Conservation (phyloP, 2,329 filamentous ascomycete species). For the Phialophora verrucosa region DNA sequence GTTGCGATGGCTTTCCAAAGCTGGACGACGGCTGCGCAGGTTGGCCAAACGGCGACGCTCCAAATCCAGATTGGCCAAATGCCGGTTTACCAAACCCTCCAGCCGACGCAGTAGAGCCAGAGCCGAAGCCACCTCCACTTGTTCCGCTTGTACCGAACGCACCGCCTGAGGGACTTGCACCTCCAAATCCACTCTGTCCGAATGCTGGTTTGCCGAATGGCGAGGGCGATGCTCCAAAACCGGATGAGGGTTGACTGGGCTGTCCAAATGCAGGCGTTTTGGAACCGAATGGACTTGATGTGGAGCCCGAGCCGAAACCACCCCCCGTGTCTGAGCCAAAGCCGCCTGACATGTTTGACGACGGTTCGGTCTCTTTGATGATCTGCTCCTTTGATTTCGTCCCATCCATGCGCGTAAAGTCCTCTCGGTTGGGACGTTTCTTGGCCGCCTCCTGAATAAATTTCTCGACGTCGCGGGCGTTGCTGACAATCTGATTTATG, state of each 20-base stretch:
- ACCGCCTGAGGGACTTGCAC: constrained; percentile 13
- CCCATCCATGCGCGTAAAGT: constrained; percentile 58
- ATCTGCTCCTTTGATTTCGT: constrained; percentile 36
- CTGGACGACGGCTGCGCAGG: constrained; percentile 30
- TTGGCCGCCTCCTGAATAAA: constrained; percentile 71
- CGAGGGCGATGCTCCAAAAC: constrained; percentile 42
- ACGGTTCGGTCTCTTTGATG: constrained; percentile 45
- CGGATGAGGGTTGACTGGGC: constrained; percentile 40
- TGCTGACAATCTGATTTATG: constrained; percentile 71
- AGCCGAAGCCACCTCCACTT: constrained; percentile 11
- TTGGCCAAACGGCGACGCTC: constrained; percentile 44
- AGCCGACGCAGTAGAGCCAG: constrained; percentile 1
- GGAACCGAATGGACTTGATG: constrained; percentile 37
- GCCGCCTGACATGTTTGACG: constrained; percentile 15
- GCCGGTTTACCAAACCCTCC: constrained; percentile 47
- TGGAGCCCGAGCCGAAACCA: constrained; percentile 27
- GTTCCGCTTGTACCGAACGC: constrained; percentile 20
- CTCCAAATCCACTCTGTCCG: constrained; percentile 40
- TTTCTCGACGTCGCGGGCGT: constrained; percentile 73
- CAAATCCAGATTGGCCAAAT: constrained; percentile 17
- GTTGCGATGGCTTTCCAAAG: constrained; percentile 34
- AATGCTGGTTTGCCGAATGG: constrained; percentile 52
- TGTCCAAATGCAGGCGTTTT: constrained; percentile 50
- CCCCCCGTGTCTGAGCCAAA: constrained; percentile 6
- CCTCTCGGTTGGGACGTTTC: constrained; percentile 75